These are phyloP conservation scores for Hymenoscyphus fraxineus DNA, from an alignment of 2,329 filamentous ascomycete genomes.

Conservation along the genomic window DNA sequence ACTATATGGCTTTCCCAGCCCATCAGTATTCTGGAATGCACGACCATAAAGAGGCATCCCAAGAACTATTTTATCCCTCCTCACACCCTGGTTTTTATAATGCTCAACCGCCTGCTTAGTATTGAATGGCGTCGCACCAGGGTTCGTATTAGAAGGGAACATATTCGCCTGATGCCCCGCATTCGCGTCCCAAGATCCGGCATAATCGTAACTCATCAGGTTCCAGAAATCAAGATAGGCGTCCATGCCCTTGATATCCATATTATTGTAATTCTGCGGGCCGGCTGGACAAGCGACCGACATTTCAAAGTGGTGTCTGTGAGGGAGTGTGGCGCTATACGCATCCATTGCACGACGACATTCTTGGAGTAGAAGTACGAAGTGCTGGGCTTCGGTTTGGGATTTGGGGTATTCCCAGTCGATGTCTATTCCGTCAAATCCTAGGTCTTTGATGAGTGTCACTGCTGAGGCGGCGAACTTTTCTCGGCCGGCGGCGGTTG, in stretches of 20 bases:
- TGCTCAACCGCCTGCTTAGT: slow-evolving; percentile 65
- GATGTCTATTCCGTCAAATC: slow-evolving; percentile 69
- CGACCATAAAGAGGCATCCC: slow-evolving; percentile 93
- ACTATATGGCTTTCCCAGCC: slow-evolving; percentile 63
- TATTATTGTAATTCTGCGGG: slow-evolving; percentile 56
- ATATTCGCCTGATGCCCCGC: slow-evolving; percentile 82
- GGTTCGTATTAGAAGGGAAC: slow-evolving; percentile 53
- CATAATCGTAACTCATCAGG: slow-evolving; percentile 85
- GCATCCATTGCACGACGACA: slow-evolving; percentile 56
- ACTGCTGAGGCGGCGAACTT: slow-evolving; percentile 73
- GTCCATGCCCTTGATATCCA: slow-evolving; percentile 64
- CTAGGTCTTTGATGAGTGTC: slow-evolving; percentile 71
- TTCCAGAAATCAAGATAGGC: slow-evolving; percentile 69
- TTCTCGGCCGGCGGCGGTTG: slow-evolving; percentile 63
- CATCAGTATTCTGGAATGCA: slow-evolving; percentile 74
- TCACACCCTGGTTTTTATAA: slow-evolving; percentile 65
- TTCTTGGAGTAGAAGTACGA: slow-evolving; percentile 54
- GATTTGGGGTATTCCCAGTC: slow-evolving; percentile 66
- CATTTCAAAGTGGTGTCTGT: slow-evolving; percentile 53
- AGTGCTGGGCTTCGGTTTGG: slow-evolving; percentile 51
- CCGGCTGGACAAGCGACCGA: slow-evolving; percentile 64
- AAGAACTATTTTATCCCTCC: slow-evolving; percentile 70
- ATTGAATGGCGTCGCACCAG: slow-evolving; percentile 72
- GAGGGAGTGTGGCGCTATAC: slow-evolving; percentile 45
- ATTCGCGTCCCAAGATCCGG: slow-evolving; percentile 71